These are phyloP conservation scores for Zymoseptoria brevis DNA, from an alignment of 2,329 filamentous ascomycete genomes.

Conservation along the genomic window DNA sequence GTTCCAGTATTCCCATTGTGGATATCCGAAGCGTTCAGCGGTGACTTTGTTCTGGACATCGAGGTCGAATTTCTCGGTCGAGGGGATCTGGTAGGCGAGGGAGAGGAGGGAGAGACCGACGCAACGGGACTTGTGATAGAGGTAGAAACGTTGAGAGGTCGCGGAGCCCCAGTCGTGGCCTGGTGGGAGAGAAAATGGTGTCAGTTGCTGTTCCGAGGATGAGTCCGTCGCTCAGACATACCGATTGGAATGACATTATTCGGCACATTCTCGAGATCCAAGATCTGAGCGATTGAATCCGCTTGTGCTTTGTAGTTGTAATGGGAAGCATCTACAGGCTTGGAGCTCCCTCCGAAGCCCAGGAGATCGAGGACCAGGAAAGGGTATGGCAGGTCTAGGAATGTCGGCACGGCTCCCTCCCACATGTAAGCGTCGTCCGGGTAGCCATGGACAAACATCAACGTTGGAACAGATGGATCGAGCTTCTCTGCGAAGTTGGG, in stretches of 20 bases:
- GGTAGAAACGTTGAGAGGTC: conserved; percentile 36
- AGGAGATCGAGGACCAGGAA: conserved; percentile 34
- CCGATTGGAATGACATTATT: conserved; percentile 14
- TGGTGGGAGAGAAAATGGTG: conserved; percentile 6
- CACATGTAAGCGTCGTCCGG: conserved; percentile 44
- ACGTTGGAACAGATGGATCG: conserved; percentile 22
- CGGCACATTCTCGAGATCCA: conserved; percentile 31
- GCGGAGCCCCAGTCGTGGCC: conserved; percentile 30
- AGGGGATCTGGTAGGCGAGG: conserved; percentile 33
- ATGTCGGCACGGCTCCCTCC: conserved; percentile 27
- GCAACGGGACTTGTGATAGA: conserved; percentile 36
- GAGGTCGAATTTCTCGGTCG: conserved; percentile 31
- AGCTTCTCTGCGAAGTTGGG: conserved; percentile 20
- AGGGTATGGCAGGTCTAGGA: conserved; percentile 20
- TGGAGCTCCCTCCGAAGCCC: conserved; percentile 35
- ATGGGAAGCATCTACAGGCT: conserved; percentile 31
- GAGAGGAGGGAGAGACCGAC: conserved; percentile 37
- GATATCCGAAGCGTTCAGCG: conserved; percentile 32
- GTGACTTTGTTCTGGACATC: conserved; percentile 28
- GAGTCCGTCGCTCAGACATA: neutral
- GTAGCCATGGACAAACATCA: conserved; percentile 44
- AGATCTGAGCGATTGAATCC: conserved; percentile 35
- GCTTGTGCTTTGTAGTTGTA: conserved; percentile 34
- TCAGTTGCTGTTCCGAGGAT: neutral
- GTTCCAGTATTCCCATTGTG: conserved; percentile 40